These are phyloP conservation scores for Daldinia caldariorum DNA, from an alignment of 495 filamentous ascomycete species.

Conservation along the genomic window DNA sequence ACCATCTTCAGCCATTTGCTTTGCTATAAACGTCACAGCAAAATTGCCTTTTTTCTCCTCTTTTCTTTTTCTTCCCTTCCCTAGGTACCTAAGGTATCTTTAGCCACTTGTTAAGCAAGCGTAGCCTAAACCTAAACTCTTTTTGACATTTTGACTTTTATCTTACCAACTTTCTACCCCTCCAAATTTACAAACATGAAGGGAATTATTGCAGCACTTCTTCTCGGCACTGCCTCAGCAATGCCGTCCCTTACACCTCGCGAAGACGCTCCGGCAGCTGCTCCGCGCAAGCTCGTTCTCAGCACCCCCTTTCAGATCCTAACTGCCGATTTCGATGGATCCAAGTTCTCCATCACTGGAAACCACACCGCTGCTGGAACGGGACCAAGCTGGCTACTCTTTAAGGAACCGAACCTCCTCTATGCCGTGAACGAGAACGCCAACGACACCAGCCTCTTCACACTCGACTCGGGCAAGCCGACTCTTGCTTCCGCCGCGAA, in stretches of 20 bases:
- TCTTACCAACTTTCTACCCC: slow-evolving; percentile 6
- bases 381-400: slow-evolving; percentile 48
- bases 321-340: slow-evolving; percentile 43
- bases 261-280: background rate
- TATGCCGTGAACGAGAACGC: slow-evolving; percentile 50
- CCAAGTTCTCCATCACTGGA: slow-evolving; percentile 42
- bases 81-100: too few species aligned
- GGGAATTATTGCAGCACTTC: slow-evolving; percentile 32
- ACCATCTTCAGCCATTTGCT: background rate
- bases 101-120: slow-evolving; percentile 8
- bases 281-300: slow-evolving; percentile 41
- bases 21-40: slow-evolving; percentile 2
- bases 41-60: background rate
- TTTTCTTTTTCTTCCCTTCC: background rate
- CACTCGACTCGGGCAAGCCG: slow-evolving; percentile 29
- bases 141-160: background rate
- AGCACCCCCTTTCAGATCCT: slow-evolving; percentile 46
- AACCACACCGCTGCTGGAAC: slow-evolving; percentile 43
- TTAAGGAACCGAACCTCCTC: slow-evolving; percentile 38
- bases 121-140: background rate
- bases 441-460: slow-evolving; percentile 42
- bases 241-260: slow-evolving; percentile 31
- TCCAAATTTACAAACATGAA: slow-evolving; percentile 26
- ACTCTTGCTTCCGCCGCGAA: slow-evolving; percentile 24
- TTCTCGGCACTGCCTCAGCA: slow-evolving; percentile 36